Evolutionary conservation across 176 grass and related monocot genomes (phyloP).

Genomic region (Eragrostis curvula): DNA sequence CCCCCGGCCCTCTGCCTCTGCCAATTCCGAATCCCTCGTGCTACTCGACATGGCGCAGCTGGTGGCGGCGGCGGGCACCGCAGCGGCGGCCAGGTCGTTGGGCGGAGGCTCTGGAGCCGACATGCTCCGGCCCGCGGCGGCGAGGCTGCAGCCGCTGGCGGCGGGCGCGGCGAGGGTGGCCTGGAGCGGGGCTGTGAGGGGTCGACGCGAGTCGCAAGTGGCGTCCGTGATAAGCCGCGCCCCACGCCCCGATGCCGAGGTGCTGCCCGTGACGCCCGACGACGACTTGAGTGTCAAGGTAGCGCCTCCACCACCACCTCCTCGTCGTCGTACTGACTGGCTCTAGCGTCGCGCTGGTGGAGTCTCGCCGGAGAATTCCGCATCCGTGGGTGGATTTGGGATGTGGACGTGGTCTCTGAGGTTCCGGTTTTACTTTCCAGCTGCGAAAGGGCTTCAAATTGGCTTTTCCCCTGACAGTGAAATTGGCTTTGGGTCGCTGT

Average conservation of each 20-base stretch:
- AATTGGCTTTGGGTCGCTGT: slow-evolving; percentile 33
- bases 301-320: not conserved
- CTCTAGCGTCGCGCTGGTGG: slow-evolving; percentile 1
- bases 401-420: not conserved
- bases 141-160: slow-evolving; percentile 38
- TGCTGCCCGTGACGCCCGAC: slow-evolving; percentile 70
- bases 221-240: slow-evolving; percentile 69
- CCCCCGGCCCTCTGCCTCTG: not conserved
- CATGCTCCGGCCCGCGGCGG: slow-evolving; percentile 24
- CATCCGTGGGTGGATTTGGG: slow-evolving; percentile 26
- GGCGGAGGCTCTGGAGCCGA: slow-evolving; percentile 42
- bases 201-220: slow-evolving; percentile 45
- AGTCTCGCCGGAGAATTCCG: not conserved
- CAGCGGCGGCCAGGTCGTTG: slow-evolving; percentile 28
- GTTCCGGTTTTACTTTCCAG: slow-evolving; percentile 24
- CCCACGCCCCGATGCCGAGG: slow-evolving; percentile 50
- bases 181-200: slow-evolving; percentile 38
- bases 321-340: not conserved
- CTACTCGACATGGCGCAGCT: slow-evolving; percentile 67
- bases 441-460: slow-evolving; percentile 14
- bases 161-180: slow-evolving; percentile 40
- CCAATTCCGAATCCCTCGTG: not conserved
- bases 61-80: slow-evolving; percentile 48
- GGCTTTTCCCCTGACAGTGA: slow-evolving; percentile 15
- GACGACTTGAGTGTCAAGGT: slow-evolving; percentile 57